A percentile compares a stretch with the other conserved stretches of the same genome.
Conservation (phyloP, 2,329 filamentous ascomycete genomes). For the Fusarium sp. region DNA sequence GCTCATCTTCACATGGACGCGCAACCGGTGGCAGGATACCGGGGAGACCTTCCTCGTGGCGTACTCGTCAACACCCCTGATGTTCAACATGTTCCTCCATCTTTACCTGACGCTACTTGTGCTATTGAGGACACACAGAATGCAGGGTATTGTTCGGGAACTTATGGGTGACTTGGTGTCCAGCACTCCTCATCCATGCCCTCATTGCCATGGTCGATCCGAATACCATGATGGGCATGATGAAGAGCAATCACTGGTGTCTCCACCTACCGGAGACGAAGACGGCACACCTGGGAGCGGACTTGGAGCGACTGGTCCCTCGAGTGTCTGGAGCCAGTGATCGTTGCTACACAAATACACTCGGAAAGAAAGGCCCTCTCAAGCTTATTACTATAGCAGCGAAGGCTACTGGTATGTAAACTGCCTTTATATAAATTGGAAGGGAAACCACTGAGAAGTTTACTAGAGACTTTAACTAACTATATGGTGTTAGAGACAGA, state of each 20-base stretch:
- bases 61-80: neutral
- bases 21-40: neutral
- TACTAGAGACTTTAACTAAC: no score
- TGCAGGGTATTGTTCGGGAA: neutral
- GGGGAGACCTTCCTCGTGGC: neutral
- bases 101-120: neutral
- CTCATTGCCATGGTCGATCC: neutral
- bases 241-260: neutral
- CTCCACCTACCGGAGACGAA: neutral
- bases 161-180: neutral
- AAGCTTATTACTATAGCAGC: no score
- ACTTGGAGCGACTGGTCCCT: neutral
- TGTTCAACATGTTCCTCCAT: conserved; percentile 8
- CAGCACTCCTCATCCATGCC: neutral
- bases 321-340: neutral
- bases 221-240: neutral
- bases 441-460: no score
- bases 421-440: no score
- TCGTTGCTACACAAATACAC: neutral
- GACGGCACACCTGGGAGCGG: neutral
- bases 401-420: no score
- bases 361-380: no score
- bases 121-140: neutral
- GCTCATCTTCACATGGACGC: conserved; percentile 2
- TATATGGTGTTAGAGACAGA: no score